Base-by-base conservation (phyloP, 2,329 filamentous ascomycete species). In the Alternaria triticimaculans region DNA sequence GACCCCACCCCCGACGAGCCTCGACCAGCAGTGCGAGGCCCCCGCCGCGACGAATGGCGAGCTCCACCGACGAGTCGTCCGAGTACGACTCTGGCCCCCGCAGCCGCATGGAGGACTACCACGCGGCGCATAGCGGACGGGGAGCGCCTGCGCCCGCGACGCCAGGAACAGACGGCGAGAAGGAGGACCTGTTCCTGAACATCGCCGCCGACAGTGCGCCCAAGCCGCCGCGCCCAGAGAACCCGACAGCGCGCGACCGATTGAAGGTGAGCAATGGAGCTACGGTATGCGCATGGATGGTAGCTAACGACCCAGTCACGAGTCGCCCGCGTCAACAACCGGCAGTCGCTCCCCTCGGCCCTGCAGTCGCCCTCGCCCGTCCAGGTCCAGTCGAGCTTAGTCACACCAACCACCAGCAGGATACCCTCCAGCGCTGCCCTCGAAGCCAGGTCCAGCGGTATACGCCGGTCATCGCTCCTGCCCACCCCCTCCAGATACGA, bases 101-200 rank as follows among this genome's bases (percentile, higher is more conserved):
- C 63, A 75, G 72, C 67, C 72, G 71, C 33, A 62, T 66, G 15
- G 70, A 68, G 15, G 64, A 73, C 67, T 55, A 55, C 51, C 70
- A 58, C 45, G 60, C 67, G 20, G 60, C 62, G 54, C 68, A 65
- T 48, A 68, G 68, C 63, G 63, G 66, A 45, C 65, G 68, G 54
- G 67, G 68, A 44, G 64, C 67, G 18, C 55, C 56, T 33, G 64
- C 68, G 21, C 57, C 58, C 14, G 66, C 64, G 43, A 67, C 61
- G 15, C 68, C 70, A 41, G 67, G 66, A 48, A 63, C 67, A 14
- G 68, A 74, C n/a, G 72, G 67, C 53, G 75, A 76, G 48, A 71
- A 72, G 33, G 81, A 82, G 66, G 81, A 83, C 65, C 72, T 83
- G 26, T 83, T 83, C 63, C 67, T 82, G 51, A 78, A 82, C 63